A percentile compares a stretch with the other conserved stretches of the same genome.
Evolutionary conservation across 495 filamentous ascomycete species (phyloP).

Genomic region (Penicillium ucsense): DNA sequence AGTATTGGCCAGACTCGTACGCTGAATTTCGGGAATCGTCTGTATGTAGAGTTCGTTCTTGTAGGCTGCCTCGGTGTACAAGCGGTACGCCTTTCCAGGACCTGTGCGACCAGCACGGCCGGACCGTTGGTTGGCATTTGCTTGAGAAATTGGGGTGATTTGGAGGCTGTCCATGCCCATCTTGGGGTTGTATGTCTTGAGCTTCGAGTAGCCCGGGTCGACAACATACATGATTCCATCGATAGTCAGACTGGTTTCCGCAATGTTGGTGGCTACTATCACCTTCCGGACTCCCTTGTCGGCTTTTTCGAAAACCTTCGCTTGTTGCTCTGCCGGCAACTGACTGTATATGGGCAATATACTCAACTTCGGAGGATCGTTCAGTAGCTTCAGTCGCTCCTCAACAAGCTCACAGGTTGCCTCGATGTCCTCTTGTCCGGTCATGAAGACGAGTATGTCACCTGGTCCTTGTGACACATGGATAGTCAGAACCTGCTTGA

Average conservation of each 20-base stretch:
- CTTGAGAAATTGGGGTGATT: conserved; percentile 96
- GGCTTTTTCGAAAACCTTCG: conserved; percentile 93
- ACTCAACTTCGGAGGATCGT: conserved; percentile 88
- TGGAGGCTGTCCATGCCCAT: conserved; percentile 99
- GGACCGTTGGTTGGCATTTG: conserved; percentile 87
- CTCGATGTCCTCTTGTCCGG: conserved; percentile 97
- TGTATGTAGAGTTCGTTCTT: conserved; percentile 96
- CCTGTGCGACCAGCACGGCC: conserved; percentile 92
- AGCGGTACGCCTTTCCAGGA: conserved; percentile 87
- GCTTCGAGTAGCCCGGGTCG: conserved; percentile 89
- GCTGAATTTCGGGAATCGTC: conserved; percentile 96
- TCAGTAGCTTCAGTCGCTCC: conserved; percentile 81
- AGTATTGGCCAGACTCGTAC: conserved; percentile 91
- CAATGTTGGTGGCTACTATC: conserved; percentile 98
- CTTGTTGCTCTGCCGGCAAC: conserved; percentile 96
- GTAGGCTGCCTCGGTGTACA: conserved; percentile 92
- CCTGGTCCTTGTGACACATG: conserved; percentile 86
- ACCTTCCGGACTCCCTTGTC: conserved; percentile 88
- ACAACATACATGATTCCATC: conserved; percentile 99
- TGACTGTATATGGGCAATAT: conserved; percentile 98
- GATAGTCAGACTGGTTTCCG: conserved; percentile 94
- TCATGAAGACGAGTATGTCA: conserved; percentile 99
- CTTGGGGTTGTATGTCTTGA: conserved; percentile 96
- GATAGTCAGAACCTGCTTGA: conserved; percentile 94
- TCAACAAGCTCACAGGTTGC: conserved; percentile 87